Evolutionary conservation across 441 rosid species (phyloP).

Genomic region (Eutrema salsugineum): DNA sequence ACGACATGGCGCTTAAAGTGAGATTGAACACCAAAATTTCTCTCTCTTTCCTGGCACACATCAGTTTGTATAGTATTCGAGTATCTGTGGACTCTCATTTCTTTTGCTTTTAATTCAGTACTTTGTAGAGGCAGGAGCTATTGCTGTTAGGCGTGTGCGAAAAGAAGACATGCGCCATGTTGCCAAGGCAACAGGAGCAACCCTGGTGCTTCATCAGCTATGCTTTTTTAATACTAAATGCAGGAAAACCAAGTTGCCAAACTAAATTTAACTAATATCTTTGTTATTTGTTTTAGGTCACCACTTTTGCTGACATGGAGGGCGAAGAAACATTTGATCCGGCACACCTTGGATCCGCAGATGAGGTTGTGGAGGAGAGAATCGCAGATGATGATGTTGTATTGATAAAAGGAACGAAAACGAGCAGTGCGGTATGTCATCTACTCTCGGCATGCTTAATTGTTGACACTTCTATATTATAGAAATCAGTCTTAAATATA

Average conservation of each 20-base stretch:
- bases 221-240: background rate
- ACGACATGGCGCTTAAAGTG: constrained; percentile 99
- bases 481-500: background rate
- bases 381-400: constrained; percentile 96
- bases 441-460: background rate
- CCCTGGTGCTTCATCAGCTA: constrained; percentile 49
- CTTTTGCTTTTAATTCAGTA: constrained; percentile 49
- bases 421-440: constrained; percentile 71
- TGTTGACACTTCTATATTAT: background rate
- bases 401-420: constrained; percentile 90
- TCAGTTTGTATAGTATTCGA: background rate
- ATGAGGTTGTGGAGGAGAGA: constrained; percentile 93
- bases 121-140: constrained; percentile 96
- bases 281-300: constrained; percentile 51
- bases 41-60: constrained; percentile 7
- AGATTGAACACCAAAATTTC: background rate
- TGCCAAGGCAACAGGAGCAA: constrained; percentile 99
- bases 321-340: constrained; percentile 98
- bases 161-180: constrained; percentile 98
- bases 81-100: background rate
- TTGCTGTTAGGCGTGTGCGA: constrained; percentile 95
- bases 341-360: constrained; percentile 79
- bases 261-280: background rate
- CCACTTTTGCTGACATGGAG: constrained; percentile 99
- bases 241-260: constrained; percentile 7